phyloP scores from a whole-genome alignment of 208 protist species.

The Trypanosoma boissoni region DNA sequence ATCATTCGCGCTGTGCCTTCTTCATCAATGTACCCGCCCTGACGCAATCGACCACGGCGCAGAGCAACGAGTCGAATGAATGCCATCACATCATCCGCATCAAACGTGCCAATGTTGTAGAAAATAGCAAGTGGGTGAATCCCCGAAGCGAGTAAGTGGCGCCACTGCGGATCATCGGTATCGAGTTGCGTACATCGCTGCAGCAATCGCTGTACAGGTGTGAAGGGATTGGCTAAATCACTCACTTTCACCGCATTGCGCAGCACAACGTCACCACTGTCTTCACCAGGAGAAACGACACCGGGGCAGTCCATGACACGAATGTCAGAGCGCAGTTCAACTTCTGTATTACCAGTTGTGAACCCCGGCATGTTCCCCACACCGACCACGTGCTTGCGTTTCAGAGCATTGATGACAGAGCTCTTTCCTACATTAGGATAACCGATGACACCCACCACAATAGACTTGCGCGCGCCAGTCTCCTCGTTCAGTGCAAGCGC shows the following conservation, averaged over 20 bases:
- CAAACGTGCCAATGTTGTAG: constrained; percentile 78
- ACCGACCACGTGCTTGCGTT: constrained; percentile 88
- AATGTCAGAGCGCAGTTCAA: constrained; percentile 95
- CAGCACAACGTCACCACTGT: constrained; percentile 92
- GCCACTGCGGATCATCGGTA: constrained; percentile 19
- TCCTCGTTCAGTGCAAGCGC: constrained; percentile 77
- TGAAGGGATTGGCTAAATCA: constrained; percentile 91
- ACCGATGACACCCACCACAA: constrained; percentile 97
- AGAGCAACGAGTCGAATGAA: constrained; percentile 83
- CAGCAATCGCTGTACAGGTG: constrained; percentile 89
- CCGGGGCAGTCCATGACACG: constrained; percentile 97
- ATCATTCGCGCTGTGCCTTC: constrained; percentile 91
- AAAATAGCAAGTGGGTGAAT: constrained; percentile 80
- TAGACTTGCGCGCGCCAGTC: constrained; percentile 78
- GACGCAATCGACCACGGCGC: constrained; percentile 73
- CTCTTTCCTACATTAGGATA: constrained; percentile 98
- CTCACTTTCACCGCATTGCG: constrained; percentile 95
- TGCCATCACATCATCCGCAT: constrained; percentile 67
- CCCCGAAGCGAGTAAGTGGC: constrained; percentile 10
- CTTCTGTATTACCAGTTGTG: constrained; percentile 93
- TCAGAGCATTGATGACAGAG: constrained; percentile 97
- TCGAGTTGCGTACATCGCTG: constrained; percentile 63
- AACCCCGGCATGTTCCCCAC: constrained; percentile 94
- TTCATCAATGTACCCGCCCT: constrained; percentile 89
- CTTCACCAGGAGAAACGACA: constrained; percentile 90